Evolutionary conservation across 2,329 filamentous ascomycete genomes (phyloP).

Genomic region (Aspergillus caelatus): DNA sequence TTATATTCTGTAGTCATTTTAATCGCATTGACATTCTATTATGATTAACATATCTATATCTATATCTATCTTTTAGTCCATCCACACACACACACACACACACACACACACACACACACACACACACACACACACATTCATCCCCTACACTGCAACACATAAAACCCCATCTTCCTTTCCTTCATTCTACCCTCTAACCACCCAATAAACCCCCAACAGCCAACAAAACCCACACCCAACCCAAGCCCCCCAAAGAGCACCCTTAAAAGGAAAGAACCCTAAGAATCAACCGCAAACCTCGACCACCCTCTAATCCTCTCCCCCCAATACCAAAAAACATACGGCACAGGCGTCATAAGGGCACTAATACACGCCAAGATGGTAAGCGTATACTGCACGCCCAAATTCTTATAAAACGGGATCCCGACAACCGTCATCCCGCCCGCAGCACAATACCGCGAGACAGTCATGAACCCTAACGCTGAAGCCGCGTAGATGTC

Average conservation of each 20-base stretch:
- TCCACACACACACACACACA: too few relatives aligned
- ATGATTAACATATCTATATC: too few relatives aligned
- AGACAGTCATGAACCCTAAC: constrained; percentile 48
- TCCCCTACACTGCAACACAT: background rate
- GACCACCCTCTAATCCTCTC: constrained; percentile 23
- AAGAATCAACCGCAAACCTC: background rate
- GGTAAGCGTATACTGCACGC: constrained; percentile 48
- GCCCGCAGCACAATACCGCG: constrained; percentile 45
- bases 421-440: constrained; percentile 41
- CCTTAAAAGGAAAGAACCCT: background rate
- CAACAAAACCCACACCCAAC: too few relatives aligned
- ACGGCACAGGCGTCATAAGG: constrained; percentile 49
- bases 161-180: too few relatives aligned
- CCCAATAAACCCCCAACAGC: too few relatives aligned
- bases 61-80: background rate
- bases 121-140: too few relatives aligned
- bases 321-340: constrained; percentile 29
- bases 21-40: too few relatives aligned
- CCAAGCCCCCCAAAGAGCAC: too few relatives aligned
- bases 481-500: constrained; percentile 56
- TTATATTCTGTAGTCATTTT: too few relatives aligned
- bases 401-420: constrained; percentile 46
- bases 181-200: background rate
- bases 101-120: too few relatives aligned
- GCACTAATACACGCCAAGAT: constrained; percentile 44